A percentile compares a stretch with the other conserved stretches of the same genome.
Conservation (phyloP, 2,329 filamentous ascomycete genomes). For the Leptoxyphium fumago region DNA sequence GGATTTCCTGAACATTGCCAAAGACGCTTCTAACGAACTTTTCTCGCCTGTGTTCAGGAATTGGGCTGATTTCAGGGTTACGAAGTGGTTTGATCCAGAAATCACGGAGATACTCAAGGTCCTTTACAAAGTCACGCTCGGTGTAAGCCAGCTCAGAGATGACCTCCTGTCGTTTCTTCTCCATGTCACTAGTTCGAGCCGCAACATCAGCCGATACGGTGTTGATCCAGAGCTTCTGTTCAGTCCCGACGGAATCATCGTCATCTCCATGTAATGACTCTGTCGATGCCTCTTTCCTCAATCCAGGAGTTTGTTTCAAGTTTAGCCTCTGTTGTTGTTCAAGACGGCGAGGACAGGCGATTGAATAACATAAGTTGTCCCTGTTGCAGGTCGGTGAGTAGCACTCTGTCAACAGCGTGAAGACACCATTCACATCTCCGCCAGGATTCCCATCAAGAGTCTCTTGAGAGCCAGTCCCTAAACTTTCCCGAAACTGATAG, state of each 20-base stretch:
- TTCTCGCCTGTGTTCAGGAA: conserved; percentile 74
- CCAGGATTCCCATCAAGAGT: background rate
- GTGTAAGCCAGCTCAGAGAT: conserved; percentile 99
- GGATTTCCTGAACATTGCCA: conserved; percentile 88
- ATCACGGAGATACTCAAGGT: conserved; percentile 90
- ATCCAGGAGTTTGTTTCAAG: conserved; percentile 76
- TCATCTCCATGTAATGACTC: conserved; percentile 63
- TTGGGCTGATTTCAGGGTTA: conserved; percentile 63
- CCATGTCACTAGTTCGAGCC: conserved; percentile 73
- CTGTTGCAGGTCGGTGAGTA: conserved; percentile 95
- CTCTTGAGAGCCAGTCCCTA: conserved; percentile 64
- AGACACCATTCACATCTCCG: conserved; percentile 75
- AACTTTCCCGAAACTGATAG: conserved; percentile 88
- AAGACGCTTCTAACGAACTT: conserved; percentile 91
- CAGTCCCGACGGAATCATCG: conserved; percentile 59
- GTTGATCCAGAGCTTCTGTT: conserved; percentile 99
- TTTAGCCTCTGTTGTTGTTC: conserved; percentile 93
- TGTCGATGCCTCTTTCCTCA: conserved; percentile 57
- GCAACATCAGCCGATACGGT: conserved; percentile 91
- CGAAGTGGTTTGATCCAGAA: conserved; percentile 95
- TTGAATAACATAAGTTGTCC: conserved; percentile 93
- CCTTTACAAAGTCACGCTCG: conserved; percentile 96
- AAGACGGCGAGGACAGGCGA: conserved; percentile 81
- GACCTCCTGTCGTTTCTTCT: conserved; percentile 96
- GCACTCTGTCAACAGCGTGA: conserved; percentile 89